These are phyloP conservation scores for Trichoderma brevicompactum DNA, from an alignment of 2,329 filamentous ascomycete genomes.

Conservation along the genomic window DNA sequence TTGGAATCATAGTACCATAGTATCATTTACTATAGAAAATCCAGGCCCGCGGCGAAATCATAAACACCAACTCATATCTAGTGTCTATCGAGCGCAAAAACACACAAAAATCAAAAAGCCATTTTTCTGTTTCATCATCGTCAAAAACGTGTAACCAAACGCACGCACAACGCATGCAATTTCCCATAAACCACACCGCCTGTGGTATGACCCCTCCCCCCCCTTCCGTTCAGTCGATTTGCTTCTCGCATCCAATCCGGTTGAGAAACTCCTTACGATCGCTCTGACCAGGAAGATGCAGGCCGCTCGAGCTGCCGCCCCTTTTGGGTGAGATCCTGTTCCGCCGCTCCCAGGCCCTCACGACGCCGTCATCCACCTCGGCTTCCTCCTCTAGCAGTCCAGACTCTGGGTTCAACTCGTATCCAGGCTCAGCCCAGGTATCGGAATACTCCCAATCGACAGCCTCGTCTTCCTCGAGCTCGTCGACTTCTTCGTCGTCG, in stretches of 20 bases:
- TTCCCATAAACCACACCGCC: background rate
- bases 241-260: constrained; percentile 81
- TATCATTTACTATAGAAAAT: background rate
- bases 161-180: no score
- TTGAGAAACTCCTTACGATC: constrained; percentile 80
- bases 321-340: constrained; percentile 53
- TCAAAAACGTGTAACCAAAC: no score
- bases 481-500: constrained; percentile 76
- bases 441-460: constrained; percentile 47
- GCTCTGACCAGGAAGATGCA: constrained; percentile 71
- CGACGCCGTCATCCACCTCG: constrained; percentile 69
- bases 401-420: constrained; percentile 51
- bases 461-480: constrained; percentile 32
- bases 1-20: background rate
- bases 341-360: constrained; percentile 64
- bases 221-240: constrained; percentile 35
- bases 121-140: background rate
- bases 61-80: background rate
- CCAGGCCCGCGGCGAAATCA: background rate
- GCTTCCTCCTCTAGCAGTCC: constrained; percentile 69
- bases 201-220: background rate
- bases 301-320: constrained; percentile 52
- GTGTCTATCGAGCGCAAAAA: background rate
- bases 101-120: background rate
- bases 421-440: background rate